phyloP scores from a whole-genome alignment of 2,329 filamentous ascomycete species.

The Aspergillus sp. region DNA sequence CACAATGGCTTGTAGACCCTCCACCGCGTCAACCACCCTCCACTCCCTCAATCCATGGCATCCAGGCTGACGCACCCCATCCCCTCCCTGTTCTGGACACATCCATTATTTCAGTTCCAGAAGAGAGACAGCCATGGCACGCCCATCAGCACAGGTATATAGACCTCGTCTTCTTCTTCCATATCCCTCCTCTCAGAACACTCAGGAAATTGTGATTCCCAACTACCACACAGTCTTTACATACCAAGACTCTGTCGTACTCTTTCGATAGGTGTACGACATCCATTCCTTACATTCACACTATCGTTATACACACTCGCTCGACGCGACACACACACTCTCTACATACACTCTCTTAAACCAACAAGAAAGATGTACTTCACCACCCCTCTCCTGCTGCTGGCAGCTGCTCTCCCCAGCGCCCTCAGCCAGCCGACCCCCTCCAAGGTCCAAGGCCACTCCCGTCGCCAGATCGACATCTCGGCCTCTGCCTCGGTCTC shows the following conservation, averaged over 20 bases:
- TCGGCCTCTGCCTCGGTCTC: neutral
- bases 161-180: neutral
- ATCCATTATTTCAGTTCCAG: neutral
- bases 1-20: neutral
- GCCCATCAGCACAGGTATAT: neutral
- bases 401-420: constrained; percentile 35
- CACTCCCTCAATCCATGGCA: neutral
- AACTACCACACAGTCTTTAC: neutral
- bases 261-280: constrained; percentile 1
- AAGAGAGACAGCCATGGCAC: neutral
- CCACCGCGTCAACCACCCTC: neutral
- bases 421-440: constrained; percentile 20
- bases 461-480: constrained; percentile 20
- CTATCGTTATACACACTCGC: constrained; percentile 3
- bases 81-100: neutral
- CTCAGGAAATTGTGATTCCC: neutral
- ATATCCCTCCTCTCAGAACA: neutral
- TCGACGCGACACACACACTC: constrained; percentile 10
- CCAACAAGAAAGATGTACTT: constrained; percentile 30
- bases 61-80: constrained; percentile 2
- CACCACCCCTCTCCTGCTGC: constrained; percentile 32
- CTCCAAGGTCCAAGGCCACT: constrained; percentile 17
- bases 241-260: neutral
- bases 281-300: neutral
- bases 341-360: neutral